phyloP scores from a whole-genome alignment of 2,329 filamentous ascomycete species.

The Cladosporium sp. region DNA sequence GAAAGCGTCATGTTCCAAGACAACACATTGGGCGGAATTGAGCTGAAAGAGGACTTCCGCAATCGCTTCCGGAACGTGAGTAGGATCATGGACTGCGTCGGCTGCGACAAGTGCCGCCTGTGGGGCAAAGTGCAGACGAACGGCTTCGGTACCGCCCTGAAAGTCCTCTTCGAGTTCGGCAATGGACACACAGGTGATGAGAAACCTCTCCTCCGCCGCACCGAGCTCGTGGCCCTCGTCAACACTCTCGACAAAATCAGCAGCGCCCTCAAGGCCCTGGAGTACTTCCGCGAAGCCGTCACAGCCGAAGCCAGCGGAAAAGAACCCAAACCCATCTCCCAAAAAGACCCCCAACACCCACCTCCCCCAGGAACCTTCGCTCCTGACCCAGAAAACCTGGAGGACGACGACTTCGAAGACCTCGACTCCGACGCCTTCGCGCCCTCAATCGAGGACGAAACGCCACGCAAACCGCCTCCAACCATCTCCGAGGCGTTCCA shows the following conservation, averaged over 20 bases:
- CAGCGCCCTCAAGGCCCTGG: conserved; percentile 70
- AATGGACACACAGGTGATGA: conserved; percentile 51
- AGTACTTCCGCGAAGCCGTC: conserved; percentile 60
- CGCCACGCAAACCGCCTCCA: conserved; percentile 34
- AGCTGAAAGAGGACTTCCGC: conserved; percentile 92
- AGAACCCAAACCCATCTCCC: conserved; percentile 13
- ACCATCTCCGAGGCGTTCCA: conserved; percentile 55
- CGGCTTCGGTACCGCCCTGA: conserved; percentile 89
- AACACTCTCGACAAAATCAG: conserved; percentile 89
- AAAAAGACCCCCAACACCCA: conserved; percentile 27
- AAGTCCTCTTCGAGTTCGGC: conserved; percentile 93
- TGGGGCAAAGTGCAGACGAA: conserved; percentile 97
- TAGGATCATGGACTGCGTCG: conserved; percentile 96
- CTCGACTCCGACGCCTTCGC: conserved; percentile 20
- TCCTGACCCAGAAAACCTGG: conserved; percentile 22
- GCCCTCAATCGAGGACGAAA: conserved; percentile 37
- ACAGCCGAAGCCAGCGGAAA: conserved; percentile 18
- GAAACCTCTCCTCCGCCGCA: conserved; percentile 72
- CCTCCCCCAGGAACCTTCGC: conserved; percentile 8
- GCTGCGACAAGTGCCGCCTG: conserved; percentile 95
- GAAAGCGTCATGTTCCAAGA: conserved; percentile 85
- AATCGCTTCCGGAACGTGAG: conserved; percentile 96
- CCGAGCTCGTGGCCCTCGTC: conserved; percentile 88
- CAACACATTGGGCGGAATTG: conserved; percentile 53
- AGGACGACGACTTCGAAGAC: conserved; percentile 25